Conservation (phyloP, 495 filamentous ascomycete genomes). For the Neurospora sp. region DNA sequence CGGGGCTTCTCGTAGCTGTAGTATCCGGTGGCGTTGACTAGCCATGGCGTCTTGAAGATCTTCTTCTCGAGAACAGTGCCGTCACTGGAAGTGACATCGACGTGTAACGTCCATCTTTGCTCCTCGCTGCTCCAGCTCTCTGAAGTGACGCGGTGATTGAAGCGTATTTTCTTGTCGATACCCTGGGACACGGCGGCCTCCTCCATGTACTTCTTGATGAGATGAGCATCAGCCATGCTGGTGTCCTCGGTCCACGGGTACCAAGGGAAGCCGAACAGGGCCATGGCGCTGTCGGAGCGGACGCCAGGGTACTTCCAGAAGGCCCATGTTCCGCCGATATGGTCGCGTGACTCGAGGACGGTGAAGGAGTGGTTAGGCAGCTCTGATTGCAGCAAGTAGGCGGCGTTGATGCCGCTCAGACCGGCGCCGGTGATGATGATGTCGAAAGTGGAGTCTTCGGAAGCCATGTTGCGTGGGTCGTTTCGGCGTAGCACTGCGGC, state of each 20-base stretch:
- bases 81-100: conserved; percentile 30
- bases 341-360: conserved; percentile 51
- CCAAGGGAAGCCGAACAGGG: conserved; percentile 60
- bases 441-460: conserved; percentile 31
- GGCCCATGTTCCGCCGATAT: conserved; percentile 62
- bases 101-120: conserved; percentile 50
- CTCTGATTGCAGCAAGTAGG: conserved; percentile 54
- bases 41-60: conserved; percentile 39
- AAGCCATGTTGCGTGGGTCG: not conserved
- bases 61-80: conserved; percentile 30
- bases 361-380: conserved; percentile 46
- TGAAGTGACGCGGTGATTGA: conserved; percentile 43
- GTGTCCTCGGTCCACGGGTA: conserved; percentile 50
- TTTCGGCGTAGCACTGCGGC: not conserved
- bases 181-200: conserved; percentile 47
- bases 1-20: conserved; percentile 54
- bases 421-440: conserved; percentile 64
- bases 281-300: conserved; percentile 57
- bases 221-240: conserved; percentile 49
- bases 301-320: conserved; percentile 63
- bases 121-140: conserved; percentile 51
- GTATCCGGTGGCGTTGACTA: conserved; percentile 58
- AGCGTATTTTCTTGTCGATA: conserved; percentile 53
- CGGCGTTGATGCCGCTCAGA: conserved; percentile 67
- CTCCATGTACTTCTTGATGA: conserved; percentile 54